Percentiles rank a stretch among this genome's conserved stretches.
Evolutionary conservation across 345 rosid species (phyloP).

Genomic region (Populus nigra): DNA sequence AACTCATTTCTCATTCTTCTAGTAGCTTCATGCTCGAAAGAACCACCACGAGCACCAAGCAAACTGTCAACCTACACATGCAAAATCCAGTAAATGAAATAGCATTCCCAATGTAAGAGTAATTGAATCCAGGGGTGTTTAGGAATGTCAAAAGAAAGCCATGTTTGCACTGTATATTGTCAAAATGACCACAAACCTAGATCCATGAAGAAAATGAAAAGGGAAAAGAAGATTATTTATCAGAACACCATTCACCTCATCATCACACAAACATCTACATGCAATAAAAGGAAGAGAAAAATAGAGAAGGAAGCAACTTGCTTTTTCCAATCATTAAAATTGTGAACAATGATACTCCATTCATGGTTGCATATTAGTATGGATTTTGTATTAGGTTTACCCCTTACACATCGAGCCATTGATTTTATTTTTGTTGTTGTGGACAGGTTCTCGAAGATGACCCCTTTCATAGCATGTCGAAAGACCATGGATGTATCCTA

Average conservation of each 20-base stretch:
- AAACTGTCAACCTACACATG: constrained; percentile 79
- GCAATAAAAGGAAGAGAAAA: not conserved
- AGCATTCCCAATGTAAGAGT: not conserved
- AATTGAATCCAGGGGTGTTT: not conserved
- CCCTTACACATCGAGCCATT: too few species aligned
- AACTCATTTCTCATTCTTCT: constrained; percentile 99
- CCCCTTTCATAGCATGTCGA: too few species aligned
- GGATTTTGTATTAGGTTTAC: too few species aligned
- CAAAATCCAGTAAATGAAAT: constrained; percentile 1
- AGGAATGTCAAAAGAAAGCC: not conserved
- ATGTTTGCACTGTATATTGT: not conserved
- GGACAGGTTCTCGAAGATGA: too few species aligned
- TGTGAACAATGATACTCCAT: not conserved
- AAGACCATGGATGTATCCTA: too few species aligned
- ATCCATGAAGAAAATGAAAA: not conserved
- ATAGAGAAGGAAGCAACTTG: not conserved
- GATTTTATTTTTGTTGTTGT: too few species aligned
- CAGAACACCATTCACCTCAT: not conserved
- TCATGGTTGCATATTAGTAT: too few species aligned
- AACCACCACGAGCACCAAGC: constrained; percentile 97
- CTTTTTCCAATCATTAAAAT: not conserved
- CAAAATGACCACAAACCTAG: not conserved
- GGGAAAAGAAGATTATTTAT: not conserved
- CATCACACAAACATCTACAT: not conserved
- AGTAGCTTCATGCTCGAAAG: constrained; percentile 93